Percentiles rank a stretch among this genome's conserved stretches.
Evolutionary conservation across 1,284 basidiomycete species (phyloP).

Genomic region (Trichosporon asahii): DNA sequence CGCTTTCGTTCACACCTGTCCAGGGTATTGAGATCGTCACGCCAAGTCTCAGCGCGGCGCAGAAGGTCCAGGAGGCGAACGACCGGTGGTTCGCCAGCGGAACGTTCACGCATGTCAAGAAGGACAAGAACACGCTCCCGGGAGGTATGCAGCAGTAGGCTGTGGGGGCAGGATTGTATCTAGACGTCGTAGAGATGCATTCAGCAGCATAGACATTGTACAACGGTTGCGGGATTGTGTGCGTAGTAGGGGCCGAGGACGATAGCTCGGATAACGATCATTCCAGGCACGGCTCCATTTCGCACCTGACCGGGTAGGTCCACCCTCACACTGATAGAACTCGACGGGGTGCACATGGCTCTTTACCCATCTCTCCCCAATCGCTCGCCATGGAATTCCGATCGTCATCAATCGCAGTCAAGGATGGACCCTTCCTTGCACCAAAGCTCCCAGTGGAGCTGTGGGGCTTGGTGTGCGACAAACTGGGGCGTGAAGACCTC

Average conservation of each 20-base stretch:
- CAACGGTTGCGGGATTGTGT: too few relatives aligned
- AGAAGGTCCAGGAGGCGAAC: slow-evolving; percentile 84
- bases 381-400: too few relatives aligned
- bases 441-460: background rate
- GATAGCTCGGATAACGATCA: too few relatives aligned
- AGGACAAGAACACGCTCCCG: slow-evolving; percentile 44
- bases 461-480: background rate
- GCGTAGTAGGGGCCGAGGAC: too few relatives aligned
- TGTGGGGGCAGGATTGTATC: background rate
- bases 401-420: background rate
- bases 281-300: too few relatives aligned
- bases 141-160: slow-evolving; percentile 30
- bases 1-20: slow-evolving; percentile 88
- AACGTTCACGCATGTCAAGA: slow-evolving; percentile 60
- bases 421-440: background rate
- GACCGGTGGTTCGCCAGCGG: slow-evolving; percentile 86
- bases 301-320: background rate
- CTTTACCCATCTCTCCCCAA: background rate
- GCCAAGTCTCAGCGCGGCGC: slow-evolving; percentile 63
- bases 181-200: background rate
- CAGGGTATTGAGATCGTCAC: slow-evolving; percentile 96
- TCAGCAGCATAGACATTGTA: slow-evolving; percentile 1
- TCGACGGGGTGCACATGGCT: too few relatives aligned
- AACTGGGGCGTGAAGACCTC: background rate
- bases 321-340: background rate